A percentile compares a stretch with the other conserved stretches of the same genome.
Conservation (phyloP, 768 basidiomycete genomes). For the Pulveroboletus sp. region DNA sequence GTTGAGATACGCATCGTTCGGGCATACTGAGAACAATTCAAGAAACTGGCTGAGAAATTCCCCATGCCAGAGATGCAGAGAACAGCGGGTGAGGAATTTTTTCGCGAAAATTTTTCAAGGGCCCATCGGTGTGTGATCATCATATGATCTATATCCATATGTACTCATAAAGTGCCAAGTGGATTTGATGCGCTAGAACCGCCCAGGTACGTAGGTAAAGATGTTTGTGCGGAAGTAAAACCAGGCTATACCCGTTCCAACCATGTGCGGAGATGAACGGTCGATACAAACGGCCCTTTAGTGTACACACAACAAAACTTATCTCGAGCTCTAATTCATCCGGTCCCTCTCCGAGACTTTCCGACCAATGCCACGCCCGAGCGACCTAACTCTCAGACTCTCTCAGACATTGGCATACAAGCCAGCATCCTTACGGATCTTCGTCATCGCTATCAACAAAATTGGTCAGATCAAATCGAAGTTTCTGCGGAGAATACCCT, state of each 20-base stretch:
- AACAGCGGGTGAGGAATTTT: no score
- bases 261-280: neutral
- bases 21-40: neutral
- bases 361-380: neutral
- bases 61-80: neutral
- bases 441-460: conserved; percentile 77
- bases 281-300: neutral
- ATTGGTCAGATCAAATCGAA: conserved; percentile 1
- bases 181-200: neutral
- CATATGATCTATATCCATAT: no score
- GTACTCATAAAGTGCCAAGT: no score
- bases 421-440: conserved; percentile 69
- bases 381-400: no score
- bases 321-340: neutral
- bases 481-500: neutral
- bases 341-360: no score
- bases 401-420: conserved; percentile 49
- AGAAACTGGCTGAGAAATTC: neutral
- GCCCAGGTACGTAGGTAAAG: no score
- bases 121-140: no score
- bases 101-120: no score
- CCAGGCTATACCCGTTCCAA: no score
- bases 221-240: no score
- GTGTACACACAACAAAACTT: neutral
- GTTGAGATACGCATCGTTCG: neutral